Evolutionary conservation across 305 asterid genomes (phyloP), one percentile per base, ranked within the genome.

Genomic region (Fraxinus velutina): DNA sequence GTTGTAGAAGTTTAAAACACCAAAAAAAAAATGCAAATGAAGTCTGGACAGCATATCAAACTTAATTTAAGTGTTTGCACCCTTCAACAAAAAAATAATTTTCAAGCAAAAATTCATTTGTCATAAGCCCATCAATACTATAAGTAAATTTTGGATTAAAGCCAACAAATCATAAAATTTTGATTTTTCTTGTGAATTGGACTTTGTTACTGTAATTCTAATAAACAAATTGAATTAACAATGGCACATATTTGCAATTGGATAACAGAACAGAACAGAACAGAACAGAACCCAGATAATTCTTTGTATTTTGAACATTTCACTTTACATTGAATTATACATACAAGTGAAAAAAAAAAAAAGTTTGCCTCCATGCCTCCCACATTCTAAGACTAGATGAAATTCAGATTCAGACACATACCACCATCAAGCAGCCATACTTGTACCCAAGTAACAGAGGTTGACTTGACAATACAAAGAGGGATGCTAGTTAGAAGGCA

Each of bases 1-100:
- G 66, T 84, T 85, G 81, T 64, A 37, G 66, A 84, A 84, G 75
- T 57, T 79, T 10, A 12, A 44, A 44, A 42, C 10, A 7, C 2
- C 10, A 37, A 6, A 10, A 12, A 10, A 44, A 12, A 10, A 39
- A 39, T 44, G n/a, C 6, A 7, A 15, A 50, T 12, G 79, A 50
- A 73, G 80, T 82, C 33, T 42, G 64, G 73, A 79, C 12, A 75
- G 39, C 66, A 71, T 75, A 72, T 37, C 52, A 68, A 78, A 72
- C 42, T 70, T 8, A 70, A 8, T 15, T 62, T 21, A 76, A 75
- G 78, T 39, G 73, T 30, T 36, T 29, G 74, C 22, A 27, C 74
- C 3, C 74, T 29, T 29, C 37, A 29, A 68, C 47, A 73, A 82
- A 76, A 29, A 42, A 19, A 6, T 21, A 36, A 52, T 60, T 39